phyloP scores from a whole-genome alignment of 1,284 basidiomycete genomes.

The Cutaneotrichosporon sp. region DNA sequence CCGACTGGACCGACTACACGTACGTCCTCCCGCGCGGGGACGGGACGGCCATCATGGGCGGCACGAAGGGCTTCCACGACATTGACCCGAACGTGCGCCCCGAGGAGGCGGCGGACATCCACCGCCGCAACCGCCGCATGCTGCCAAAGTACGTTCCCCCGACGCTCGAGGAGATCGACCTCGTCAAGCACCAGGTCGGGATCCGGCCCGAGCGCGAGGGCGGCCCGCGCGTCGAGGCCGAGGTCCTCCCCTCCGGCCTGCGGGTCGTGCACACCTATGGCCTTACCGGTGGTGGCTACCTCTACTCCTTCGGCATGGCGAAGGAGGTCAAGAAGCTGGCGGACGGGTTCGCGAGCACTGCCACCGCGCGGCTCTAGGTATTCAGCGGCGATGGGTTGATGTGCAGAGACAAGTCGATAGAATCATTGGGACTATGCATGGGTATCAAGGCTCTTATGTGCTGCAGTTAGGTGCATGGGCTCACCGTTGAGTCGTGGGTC shows the following conservation, averaged over 20 bases:
- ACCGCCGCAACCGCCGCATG: conserved; percentile 15
- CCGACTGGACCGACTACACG: conserved; percentile 17
- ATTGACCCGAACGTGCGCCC: conserved; percentile 6
- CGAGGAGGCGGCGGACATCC: conserved; percentile 15
- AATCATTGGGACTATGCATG: neutral
- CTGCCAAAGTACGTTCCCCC: conserved; percentile 17
- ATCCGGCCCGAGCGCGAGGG: conserved; percentile 20
- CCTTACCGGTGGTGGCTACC: conserved; percentile 9
- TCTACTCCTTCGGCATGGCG: conserved; percentile 8
- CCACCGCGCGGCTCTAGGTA: neutral
- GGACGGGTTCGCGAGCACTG: neutral
- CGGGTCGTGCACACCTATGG: conserved; percentile 11
- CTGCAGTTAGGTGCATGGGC: too few species aligned
- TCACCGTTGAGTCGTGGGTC: too few species aligned
- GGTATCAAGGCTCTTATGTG: neutral
- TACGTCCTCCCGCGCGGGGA: conserved; percentile 21
- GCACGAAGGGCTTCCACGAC: conserved; percentile 18
- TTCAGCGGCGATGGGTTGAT: too few species aligned
- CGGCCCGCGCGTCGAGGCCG: conserved; percentile 9
- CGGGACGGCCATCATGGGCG: conserved; percentile 21
- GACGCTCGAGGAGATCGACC: conserved; percentile 20
- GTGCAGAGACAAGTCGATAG: too few species aligned
- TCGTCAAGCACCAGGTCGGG: conserved; percentile 19
- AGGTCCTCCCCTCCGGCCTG: neutral
- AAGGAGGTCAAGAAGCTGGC: conserved; percentile 10